Base-by-base conservation (phyloP, 768 basidiomycete species). In the Mycena epipterygia region DNA sequence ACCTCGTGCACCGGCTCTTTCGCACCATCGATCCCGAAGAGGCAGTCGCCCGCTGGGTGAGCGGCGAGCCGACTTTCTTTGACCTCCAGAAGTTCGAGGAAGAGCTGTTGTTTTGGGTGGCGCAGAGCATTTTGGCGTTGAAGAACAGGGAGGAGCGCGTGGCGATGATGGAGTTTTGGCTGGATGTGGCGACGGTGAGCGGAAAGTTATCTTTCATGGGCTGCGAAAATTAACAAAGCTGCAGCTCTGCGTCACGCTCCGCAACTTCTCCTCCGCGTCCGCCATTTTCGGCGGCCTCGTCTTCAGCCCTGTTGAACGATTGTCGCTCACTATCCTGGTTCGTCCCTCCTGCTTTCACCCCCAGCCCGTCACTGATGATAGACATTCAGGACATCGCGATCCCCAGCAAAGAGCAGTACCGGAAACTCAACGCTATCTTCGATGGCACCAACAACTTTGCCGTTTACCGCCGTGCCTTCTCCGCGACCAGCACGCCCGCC, bases 201-300 rank as follows among this genome's bases (percentile, higher is more conserved):
- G 73, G 16, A 63, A 41, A n/a, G n/a, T n/a, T 41, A 53, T 57
- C 23, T 53, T n/a, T n/a, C 49, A 27, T 13, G 33, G 55, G 16
- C 23, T 14, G 1, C 42, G n/a, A 25, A 9, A 17, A 49, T 44
- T 66, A 44, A 78, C 53, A 73, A 58, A 30, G 17, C 70, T n/a
- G 11, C 63, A 89, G 88, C 77, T 80, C 61, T 88, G 86, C 53
- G 77, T 87, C 35, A 77, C 79, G 25, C 75, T 86, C 29, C 82
- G 85, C 39, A 88, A 89, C 65, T 89, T 83, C 64, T 83, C 82
- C 35, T 79, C 77, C 17, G 83, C 87, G 19, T 80, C 81, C 60
- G 74, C 82, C 33, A 83, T 89, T 19, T 80, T 80, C 25, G 74
- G 77, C 17, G 87, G 84, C 12, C 79, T 89, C 35, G 82, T 81